Evolutionary conservation across 495 filamentous ascomycete species (phyloP).

Genomic region (Cercophora scortea): DNA sequence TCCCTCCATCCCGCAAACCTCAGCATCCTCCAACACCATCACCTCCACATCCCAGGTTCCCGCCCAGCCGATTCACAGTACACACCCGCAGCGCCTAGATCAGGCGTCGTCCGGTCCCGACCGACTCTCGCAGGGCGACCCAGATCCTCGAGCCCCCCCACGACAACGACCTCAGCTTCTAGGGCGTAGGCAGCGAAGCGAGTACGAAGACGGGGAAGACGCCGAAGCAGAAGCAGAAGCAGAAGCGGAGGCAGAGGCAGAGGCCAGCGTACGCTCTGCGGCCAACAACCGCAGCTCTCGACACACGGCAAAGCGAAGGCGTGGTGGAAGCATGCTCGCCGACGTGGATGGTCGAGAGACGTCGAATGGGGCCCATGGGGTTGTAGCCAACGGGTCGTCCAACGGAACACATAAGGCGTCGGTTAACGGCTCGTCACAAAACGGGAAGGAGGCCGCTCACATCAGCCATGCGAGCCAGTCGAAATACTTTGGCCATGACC

Average conservation of each 20-base stretch:
- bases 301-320: slow-evolving; percentile 14
- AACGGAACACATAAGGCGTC: slow-evolving; percentile 33
- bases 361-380: slow-evolving; percentile 27
- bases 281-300: neutral
- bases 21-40: slow-evolving; percentile 29
- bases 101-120: slow-evolving; percentile 3
- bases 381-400: slow-evolving; percentile 32
- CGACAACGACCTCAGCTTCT: slow-evolving; percentile 14
- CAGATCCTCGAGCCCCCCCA: neutral
- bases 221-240: slow-evolving; percentile 4
- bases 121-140: neutral
- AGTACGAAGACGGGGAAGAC: slow-evolving; percentile 13
- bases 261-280: slow-evolving; percentile 4
- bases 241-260: neutral
- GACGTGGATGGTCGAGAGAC: slow-evolving; percentile 23
- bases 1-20: slow-evolving; percentile 34
- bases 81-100: slow-evolving; percentile 2
- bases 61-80: slow-evolving; percentile 2
- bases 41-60: slow-evolving; percentile 17
- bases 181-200: slow-evolving; percentile 17
- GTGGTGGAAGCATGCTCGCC: slow-evolving; percentile 22
- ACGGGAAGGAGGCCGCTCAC: slow-evolving; percentile 17
- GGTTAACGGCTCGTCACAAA: slow-evolving; percentile 32
- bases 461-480: slow-evolving; percentile 3
- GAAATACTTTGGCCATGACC: slow-evolving; percentile 67